These are phyloP conservation scores for Verticillium klebahnii DNA, from an alignment of 2,329 filamentous ascomycete species.

Conservation along the genomic window DNA sequence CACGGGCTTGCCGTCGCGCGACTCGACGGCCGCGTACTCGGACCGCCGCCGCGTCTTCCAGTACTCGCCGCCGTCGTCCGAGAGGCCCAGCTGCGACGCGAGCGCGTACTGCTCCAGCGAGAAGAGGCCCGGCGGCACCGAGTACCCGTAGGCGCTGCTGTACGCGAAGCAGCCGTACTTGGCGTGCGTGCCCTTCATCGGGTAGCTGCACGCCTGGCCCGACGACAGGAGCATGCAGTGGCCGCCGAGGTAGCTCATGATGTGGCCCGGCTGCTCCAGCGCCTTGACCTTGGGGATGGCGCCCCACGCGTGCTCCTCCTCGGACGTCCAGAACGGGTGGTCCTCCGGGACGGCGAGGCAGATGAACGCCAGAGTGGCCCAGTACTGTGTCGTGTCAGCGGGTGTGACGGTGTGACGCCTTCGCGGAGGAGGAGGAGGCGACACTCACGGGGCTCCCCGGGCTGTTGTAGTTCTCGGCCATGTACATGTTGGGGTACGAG, in stretches of 20 bases:
- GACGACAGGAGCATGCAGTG: conserved; percentile 73
- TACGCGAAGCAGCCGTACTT: conserved; percentile 81
- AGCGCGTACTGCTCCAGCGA: conserved; percentile 73
- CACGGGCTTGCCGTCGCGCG: conserved; percentile 49
- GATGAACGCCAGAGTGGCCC: conserved; percentile 75
- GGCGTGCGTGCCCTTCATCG: conserved; percentile 75
- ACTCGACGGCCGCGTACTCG: conserved; percentile 59
- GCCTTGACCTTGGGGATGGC: conserved; percentile 55
- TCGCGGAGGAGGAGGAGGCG: no score
- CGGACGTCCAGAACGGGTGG: conserved; percentile 71
- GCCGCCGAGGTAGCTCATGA: conserved; percentile 64
- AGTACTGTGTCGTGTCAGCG: conserved; percentile 48
- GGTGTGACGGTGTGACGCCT: not conserved
- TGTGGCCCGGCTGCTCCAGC: conserved; percentile 67
- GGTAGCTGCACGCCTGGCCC: conserved; percentile 77
- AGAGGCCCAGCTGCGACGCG: conserved; percentile 70
- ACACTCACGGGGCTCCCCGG: conserved; percentile 55
- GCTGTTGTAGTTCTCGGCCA: conserved; percentile 81
- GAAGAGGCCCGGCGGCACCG: conserved; percentile 70
- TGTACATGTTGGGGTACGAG: conserved; percentile 75
- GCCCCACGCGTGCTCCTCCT: conserved; percentile 56
- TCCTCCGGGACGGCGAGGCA: conserved; percentile 63
- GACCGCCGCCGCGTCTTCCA: conserved; percentile 73
- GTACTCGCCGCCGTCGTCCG: conserved; percentile 71
- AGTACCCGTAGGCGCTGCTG: conserved; percentile 71